Conservation (phyloP, 78 protist species). For the Dictyostelium intermedium region DNA sequence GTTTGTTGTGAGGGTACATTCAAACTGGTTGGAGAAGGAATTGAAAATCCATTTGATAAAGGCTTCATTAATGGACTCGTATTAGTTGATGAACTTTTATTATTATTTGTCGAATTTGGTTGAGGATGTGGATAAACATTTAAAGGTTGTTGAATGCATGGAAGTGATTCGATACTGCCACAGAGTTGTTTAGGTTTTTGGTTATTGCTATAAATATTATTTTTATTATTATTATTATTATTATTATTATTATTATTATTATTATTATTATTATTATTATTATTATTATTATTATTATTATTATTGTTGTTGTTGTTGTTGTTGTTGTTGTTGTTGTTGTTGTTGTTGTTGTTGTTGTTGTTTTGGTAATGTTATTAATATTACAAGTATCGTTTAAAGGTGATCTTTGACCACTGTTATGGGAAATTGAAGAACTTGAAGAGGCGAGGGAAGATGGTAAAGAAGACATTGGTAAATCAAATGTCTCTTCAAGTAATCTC, state of each 20-base stretch:
- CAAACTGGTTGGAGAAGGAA: not conserved
- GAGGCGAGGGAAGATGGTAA: not conserved
- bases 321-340: not conserved
- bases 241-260: too few species aligned
- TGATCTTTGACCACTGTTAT: not conserved
- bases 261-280: too few species aligned
- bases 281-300: not conserved
- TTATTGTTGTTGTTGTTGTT: not conserved
- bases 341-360: not conserved
- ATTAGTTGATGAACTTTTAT: not conserved
- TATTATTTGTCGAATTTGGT: not conserved
- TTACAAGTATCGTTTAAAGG: not conserved
- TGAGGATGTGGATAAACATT: not conserved
- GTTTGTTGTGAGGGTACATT: not conserved
- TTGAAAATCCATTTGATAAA: not conserved
- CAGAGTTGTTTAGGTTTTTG: not conserved
- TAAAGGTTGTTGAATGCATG: not conserved
- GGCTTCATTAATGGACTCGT: not conserved
- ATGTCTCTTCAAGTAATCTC: not conserved
- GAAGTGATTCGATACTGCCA: slow-evolving; percentile 6
- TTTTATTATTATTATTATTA: too few species aligned
- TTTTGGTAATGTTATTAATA: not conserved
- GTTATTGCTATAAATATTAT: too few species aligned
- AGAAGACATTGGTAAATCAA: not conserved
- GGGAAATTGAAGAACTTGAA: not conserved